Evolutionary conservation across 2,329 filamentous ascomycete species (phyloP).

Genomic region (Trichophyton equinum): DNA sequence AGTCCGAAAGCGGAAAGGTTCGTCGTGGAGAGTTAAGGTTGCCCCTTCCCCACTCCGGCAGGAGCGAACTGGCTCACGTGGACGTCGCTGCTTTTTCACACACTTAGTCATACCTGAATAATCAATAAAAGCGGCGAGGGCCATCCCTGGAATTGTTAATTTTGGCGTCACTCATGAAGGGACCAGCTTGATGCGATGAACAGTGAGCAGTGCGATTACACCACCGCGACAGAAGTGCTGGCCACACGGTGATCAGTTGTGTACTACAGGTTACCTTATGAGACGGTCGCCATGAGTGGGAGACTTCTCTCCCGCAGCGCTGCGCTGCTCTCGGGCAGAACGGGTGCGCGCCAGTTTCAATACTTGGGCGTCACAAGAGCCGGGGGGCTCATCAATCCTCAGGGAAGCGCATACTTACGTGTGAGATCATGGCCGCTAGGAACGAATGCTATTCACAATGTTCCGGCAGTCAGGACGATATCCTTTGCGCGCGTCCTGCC

Average conservation of each 20-base stretch:
- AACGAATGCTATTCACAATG: conserved; percentile 74
- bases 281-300: conserved; percentile 49
- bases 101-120: neutral
- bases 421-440: conserved; percentile 52
- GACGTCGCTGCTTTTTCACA: neutral
- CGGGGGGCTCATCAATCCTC: conserved; percentile 55
- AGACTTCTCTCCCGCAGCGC: conserved; percentile 65
- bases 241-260: neutral
- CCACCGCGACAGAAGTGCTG: neutral
- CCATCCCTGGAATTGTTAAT: neutral
- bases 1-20: too few species aligned
- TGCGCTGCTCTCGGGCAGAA: conserved; percentile 53
- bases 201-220: neutral
- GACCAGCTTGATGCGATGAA: neutral
- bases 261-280: conserved; percentile 17
- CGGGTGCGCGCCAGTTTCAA: conserved; percentile 51
- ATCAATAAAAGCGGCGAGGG: neutral
- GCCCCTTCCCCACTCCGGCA: neutral
- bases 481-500: conserved; percentile 63
- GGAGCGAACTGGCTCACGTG: neutral
- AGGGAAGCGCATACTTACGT: conserved; percentile 45
- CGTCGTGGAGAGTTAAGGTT: neutral
- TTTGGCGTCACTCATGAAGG: neutral
- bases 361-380: conserved; percentile 44
- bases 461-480: conserved; percentile 50